These are phyloP conservation scores for Xylaria nigripes DNA, from an alignment of 495 filamentous ascomycete species.

Conservation along the genomic window DNA sequence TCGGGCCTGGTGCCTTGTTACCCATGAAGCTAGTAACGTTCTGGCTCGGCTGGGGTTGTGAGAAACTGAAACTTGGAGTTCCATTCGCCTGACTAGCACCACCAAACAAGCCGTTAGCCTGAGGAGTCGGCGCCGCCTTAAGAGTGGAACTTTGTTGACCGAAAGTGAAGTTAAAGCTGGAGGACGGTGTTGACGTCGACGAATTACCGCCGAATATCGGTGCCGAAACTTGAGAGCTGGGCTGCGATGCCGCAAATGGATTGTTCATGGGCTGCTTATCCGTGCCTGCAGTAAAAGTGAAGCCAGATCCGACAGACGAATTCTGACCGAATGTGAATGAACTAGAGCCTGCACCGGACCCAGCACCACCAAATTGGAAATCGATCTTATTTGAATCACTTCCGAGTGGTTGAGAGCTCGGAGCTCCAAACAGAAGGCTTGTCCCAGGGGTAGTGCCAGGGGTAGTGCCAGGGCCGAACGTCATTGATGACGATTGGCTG, in stretches of 20 bases:
- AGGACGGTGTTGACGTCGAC: slow-evolving; percentile 24
- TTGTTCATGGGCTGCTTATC: slow-evolving; percentile 30
- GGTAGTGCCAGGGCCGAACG: too few relatives aligned
- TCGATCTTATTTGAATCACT: slow-evolving; percentile 15
- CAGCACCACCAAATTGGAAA: slow-evolving; percentile 18
- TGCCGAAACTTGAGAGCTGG: slow-evolving; percentile 7
- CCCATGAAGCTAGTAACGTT: slow-evolving; percentile 13
- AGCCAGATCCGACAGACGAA: slow-evolving; percentile 19
- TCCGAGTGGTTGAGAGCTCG: slow-evolving; percentile 8
- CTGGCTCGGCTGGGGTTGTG: slow-evolving; percentile 13
- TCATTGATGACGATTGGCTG: slow-evolving; percentile 10
- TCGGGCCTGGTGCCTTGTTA: slow-evolving; percentile 11
- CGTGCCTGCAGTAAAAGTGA: slow-evolving; percentile 34
- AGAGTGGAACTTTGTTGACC: slow-evolving; percentile 18
- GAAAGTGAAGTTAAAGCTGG: slow-evolving; percentile 30
- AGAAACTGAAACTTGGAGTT: slow-evolving; percentile 22
- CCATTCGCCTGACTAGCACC: slow-evolving; percentile 13
- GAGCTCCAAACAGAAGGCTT: slow-evolving; percentile 3
- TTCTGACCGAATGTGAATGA: slow-evolving; percentile 22
- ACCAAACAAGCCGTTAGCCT: slow-evolving; percentile 15
- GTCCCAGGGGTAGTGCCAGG: slow-evolving; percentile 1
- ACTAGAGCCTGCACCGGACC: slow-evolving; percentile 1
- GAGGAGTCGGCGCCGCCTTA: slow-evolving; percentile 20
- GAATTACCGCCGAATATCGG: slow-evolving; percentile 17
- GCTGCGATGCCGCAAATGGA: slow-evolving; percentile 28